Conservation (phyloP, 352 stramenopile genomes). For the Pythium insidiosum region DNA sequence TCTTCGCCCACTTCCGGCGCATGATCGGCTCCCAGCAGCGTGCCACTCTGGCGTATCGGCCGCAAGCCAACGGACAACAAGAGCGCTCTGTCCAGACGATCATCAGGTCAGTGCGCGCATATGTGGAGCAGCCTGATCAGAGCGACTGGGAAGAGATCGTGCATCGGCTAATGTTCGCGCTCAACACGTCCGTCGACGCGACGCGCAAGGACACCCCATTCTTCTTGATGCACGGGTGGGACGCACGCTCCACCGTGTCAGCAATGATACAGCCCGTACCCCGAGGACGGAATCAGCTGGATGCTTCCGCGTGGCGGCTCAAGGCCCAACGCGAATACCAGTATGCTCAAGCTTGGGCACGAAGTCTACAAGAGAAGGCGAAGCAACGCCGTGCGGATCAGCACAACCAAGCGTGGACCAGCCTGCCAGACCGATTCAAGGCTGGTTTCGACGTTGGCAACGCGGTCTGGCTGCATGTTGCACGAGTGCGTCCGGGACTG, state of each 20-base stretch:
- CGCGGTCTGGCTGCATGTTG: background rate
- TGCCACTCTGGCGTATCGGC: constrained; percentile 3
- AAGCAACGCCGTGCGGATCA: background rate
- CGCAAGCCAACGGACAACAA: constrained; percentile 7
- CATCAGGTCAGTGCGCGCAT: background rate
- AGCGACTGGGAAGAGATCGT: constrained; percentile 12
- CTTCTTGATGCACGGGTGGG: constrained; percentile 14
- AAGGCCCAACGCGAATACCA: background rate
- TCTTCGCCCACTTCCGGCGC: constrained; percentile 6
- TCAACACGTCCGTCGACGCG: constrained; percentile 9
- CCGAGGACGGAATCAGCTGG: background rate
- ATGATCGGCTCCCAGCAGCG: constrained; percentile 8
- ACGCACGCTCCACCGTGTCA: constrained; percentile 6
- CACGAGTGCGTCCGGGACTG: background rate
- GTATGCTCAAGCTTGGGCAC: background rate
- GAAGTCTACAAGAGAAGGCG: background rate
- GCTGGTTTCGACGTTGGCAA: background rate
- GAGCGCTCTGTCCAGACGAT: constrained; percentile 13
- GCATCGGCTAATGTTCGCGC: constrained; percentile 8
- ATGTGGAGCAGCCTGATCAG: constrained; percentile 2
- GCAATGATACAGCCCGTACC: constrained; percentile 3
- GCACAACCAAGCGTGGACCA: background rate
- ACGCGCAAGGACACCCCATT: constrained; percentile 5
- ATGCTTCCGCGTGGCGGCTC: background rate
- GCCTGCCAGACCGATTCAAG: background rate